Percentiles rank a stretch among this genome's conserved stretches.
phyloP scores from a whole-genome alignment of 768 basidiomycete genomes.

The Mrakia gelida region DNA sequence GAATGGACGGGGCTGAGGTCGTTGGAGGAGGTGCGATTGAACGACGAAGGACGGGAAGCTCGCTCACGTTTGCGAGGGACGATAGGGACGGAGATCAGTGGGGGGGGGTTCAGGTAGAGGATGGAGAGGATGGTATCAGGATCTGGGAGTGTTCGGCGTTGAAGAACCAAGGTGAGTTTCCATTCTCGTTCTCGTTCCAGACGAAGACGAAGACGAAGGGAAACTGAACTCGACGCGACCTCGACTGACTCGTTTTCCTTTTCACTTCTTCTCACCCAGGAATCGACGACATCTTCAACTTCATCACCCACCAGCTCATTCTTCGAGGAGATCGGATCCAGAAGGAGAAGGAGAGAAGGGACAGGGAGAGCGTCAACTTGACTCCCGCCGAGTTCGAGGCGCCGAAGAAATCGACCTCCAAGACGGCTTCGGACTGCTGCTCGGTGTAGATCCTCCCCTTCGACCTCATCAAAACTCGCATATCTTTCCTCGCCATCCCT shows the following conservation, averaged over 20 bases:
- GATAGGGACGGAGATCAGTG: background rate
- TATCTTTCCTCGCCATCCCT: background rate
- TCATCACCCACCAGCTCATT: constrained; percentile 75
- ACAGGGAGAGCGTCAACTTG: constrained; percentile 78
- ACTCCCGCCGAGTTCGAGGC: background rate
- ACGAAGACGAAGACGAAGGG: background rate
- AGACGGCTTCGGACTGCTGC: background rate
- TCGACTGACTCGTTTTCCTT: background rate
- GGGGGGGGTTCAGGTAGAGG: constrained; percentile 53
- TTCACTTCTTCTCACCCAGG: constrained; percentile 51
- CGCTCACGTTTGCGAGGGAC: background rate
- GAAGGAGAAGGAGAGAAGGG: constrained; percentile 69
- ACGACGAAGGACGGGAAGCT: background rate
- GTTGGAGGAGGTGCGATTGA: background rate
- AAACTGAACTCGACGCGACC: constrained; percentile 1
- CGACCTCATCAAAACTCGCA: background rate
- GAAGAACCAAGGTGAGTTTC: constrained; percentile 66
- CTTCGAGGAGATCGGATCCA: constrained; percentile 72
- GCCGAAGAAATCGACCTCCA: background rate
- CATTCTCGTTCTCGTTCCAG: background rate
- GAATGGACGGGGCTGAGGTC: background rate
- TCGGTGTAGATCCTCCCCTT: background rate
- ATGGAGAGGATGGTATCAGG: constrained; percentile 72
- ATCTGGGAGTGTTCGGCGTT: constrained; percentile 66
- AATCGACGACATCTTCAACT: constrained; percentile 71